Evolutionary conservation across 805 yeast genomes (phyloP), one percentile per base, ranked within the genome.

Genomic region (Brettanomyces naardenensis): DNA sequence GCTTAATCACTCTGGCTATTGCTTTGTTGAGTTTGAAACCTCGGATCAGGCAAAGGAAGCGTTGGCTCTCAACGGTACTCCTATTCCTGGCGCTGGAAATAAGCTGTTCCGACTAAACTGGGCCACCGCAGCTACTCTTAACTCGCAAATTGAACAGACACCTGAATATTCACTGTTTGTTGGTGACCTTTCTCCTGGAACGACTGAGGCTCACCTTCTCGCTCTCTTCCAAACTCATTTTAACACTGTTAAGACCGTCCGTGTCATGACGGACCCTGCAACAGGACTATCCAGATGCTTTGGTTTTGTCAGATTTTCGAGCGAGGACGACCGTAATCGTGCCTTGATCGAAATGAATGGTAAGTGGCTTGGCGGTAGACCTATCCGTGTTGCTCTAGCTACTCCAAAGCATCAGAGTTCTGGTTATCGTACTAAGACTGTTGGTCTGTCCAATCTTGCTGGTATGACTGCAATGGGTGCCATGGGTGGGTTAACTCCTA

Each of bases 241-340:
- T 59, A 64, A 64, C 36, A 73, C 85, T 6, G 80, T 83, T 28
- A 81, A 80, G 48, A 82, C 92, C 2, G 92, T 83, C 5, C 64
- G 92, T 42, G 90, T 83, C 9, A 83, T 83, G 90, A 82, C 92
- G 0, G 90, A 83, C 53, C 92, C 92, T 3, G 71, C 83, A 5
- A 71, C 82, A 11, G 89, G 89, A 0, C 72, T 80, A 21, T 78
- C 87, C 3, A 65, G 90, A 46, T 80, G 92, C 50, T 82, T 82
- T 59, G 92, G 92, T 0, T 83, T 83, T 59, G 88, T 83, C 20
- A 64, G 94, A 44, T 83, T 83, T 53, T 72, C 81, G 18, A 75
- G 74, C 46, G 87, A 80, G 45, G 69, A 63, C 29, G 90, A 82
- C 49, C 68, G 90, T 48, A 71, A 73, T 39, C 56, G 77, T 27